Conservation (phyloP, 2,329 filamentous ascomycete genomes). For the Aureobasidium namibiae region DNA sequence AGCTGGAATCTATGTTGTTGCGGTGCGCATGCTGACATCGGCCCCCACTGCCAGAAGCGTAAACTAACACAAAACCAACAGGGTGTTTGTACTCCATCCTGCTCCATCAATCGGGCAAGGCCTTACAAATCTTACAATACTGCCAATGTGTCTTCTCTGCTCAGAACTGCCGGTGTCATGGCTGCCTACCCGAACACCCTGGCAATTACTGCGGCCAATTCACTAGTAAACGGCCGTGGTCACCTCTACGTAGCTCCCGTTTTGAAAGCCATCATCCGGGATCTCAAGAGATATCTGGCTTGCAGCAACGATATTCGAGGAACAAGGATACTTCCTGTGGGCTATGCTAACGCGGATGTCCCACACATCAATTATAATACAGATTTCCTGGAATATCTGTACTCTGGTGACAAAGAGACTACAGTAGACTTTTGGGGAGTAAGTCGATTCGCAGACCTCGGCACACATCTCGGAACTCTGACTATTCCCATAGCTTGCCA, state of each 20-base stretch:
- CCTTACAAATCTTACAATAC: constrained; percentile 15
- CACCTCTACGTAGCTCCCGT: constrained; percentile 13
- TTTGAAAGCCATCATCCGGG: constrained; percentile 15
- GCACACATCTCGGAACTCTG: neutral
- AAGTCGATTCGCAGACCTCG: neutral
- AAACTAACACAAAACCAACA: neutral
- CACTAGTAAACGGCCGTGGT: constrained; percentile 11
- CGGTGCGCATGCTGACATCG: neutral
- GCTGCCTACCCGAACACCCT: constrained; percentile 13
- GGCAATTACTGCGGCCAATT: constrained; percentile 10
- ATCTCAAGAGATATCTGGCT: constrained; percentile 16
- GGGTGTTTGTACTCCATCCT: neutral
- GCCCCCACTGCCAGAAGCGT: neutral
- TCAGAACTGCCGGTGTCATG: constrained; percentile 13
- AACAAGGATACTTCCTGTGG: constrained; percentile 15
- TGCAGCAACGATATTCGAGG: constrained; percentile 10
- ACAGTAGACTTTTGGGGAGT: constrained; percentile 14
- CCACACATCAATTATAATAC: neutral
- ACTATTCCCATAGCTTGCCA: neutral
- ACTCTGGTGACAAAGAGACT: neutral
- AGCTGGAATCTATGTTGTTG: constrained; percentile 16
- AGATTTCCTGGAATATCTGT: constrained; percentile 13
- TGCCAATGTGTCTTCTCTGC: neutral
- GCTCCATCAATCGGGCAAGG: constrained; percentile 6
- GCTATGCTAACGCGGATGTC: constrained; percentile 10